Evolutionary conservation across 179 eudicot genomes (phyloP).

Genomic region (Silene vulgaris): DNA sequence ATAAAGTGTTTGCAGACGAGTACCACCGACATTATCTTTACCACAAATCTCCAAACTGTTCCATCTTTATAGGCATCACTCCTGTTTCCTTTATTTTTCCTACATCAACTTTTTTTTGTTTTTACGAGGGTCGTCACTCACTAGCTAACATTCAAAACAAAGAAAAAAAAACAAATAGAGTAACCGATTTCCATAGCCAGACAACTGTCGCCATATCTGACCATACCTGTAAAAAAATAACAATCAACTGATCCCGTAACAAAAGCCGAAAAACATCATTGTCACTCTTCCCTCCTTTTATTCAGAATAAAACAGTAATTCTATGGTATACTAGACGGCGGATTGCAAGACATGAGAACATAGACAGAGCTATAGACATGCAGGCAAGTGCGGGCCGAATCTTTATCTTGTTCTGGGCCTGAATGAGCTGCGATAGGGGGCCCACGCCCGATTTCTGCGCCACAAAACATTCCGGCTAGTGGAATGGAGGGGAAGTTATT

Average conservation of each 20-base stretch:
- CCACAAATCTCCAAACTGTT: not conserved
- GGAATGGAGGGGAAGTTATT: conserved; percentile 69
- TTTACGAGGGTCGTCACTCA: not conserved
- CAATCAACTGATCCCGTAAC: not conserved
- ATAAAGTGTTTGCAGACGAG: not conserved
- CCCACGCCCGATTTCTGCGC: conserved; percentile 73
- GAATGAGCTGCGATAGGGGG: conserved; percentile 28
- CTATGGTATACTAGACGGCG: conserved; percentile 20
- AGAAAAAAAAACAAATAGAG: too few relatives aligned
- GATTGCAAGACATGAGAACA: conserved; percentile 55
- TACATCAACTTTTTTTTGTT: too few relatives aligned
- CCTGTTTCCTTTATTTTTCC: not conserved
- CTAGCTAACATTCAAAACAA: too few relatives aligned
- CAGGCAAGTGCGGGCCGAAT: conserved; percentile 27
- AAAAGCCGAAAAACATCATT: not conserved
- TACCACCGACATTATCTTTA: not conserved
- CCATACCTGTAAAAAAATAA: not conserved
- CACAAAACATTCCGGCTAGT: conserved; percentile 58
- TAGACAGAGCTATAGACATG: conserved; percentile 66
- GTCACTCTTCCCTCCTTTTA: not conserved
- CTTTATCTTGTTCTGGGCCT: conserved; percentile 29
- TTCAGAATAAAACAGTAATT: not conserved
- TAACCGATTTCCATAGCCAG: not conserved
- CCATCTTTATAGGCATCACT: not conserved
- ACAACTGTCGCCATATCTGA: not conserved